Percentiles rank a stretch among this genome's conserved stretches.
Conservation (phyloP, 2,329 filamentous ascomycete genomes). For the Drechslera avenae region DNA sequence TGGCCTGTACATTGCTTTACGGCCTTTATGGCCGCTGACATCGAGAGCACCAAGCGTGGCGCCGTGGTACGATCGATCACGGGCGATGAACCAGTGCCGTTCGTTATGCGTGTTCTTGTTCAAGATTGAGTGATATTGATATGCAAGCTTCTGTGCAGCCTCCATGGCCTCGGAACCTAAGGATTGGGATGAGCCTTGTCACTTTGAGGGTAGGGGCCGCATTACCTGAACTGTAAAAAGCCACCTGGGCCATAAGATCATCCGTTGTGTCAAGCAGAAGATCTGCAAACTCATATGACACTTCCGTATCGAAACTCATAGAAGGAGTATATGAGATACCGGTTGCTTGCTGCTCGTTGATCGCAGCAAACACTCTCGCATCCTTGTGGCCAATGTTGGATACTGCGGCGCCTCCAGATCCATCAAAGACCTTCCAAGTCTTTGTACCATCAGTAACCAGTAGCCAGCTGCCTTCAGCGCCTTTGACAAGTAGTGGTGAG, state of each 20-base stretch:
- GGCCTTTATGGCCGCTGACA: slow-evolving; percentile 65
- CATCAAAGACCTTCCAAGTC: slow-evolving; percentile 67
- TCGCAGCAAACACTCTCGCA: slow-evolving; percentile 63
- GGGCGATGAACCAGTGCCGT: slow-evolving; percentile 66
- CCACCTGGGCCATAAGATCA: slow-evolving; percentile 60
- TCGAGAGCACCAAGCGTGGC: slow-evolving; percentile 70
- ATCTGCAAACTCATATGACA: slow-evolving; percentile 59
- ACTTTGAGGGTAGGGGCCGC: not conserved
- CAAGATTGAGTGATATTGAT: slow-evolving; percentile 67
- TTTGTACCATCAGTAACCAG: slow-evolving; percentile 52
- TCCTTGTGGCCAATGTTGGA: slow-evolving; percentile 73
- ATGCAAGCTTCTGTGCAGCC: slow-evolving; percentile 68
- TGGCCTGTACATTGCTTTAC: slow-evolving; percentile 66
- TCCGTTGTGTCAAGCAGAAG: slow-evolving; percentile 58
- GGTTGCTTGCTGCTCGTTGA: slow-evolving; percentile 61
- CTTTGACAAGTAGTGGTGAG: slow-evolving; percentile 54
- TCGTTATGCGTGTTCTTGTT: slow-evolving; percentile 57
- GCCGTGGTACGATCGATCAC: slow-evolving; percentile 72
- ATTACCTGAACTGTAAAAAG: slow-evolving; percentile 63
- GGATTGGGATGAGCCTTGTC: not conserved
- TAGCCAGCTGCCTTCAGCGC: slow-evolving; percentile 58
- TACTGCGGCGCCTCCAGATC: slow-evolving; percentile 74
- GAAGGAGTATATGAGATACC: slow-evolving; percentile 40
- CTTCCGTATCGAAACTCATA: slow-evolving; percentile 56
- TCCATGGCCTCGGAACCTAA: slow-evolving; percentile 68